Conservation (phyloP, 2,329 filamentous ascomycete species). For the Colletotrichum sp. region DNA sequence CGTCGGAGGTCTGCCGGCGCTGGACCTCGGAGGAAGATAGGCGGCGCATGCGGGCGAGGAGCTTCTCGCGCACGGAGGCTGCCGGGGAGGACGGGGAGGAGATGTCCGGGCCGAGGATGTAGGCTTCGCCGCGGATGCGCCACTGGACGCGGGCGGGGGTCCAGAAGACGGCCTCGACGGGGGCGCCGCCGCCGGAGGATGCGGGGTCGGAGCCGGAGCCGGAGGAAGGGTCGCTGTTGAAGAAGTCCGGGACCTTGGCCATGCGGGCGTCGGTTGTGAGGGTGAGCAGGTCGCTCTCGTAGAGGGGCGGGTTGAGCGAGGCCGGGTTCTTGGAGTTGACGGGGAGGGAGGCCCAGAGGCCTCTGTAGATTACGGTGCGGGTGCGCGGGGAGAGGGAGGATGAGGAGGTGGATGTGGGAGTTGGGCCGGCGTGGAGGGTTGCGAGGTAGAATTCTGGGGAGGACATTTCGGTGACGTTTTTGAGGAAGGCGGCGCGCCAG, state of each 20-base stretch:
- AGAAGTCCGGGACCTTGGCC: conserved; percentile 80
- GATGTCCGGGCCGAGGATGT: conserved; percentile 74
- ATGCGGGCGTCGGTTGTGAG: conserved; percentile 91
- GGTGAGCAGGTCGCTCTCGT: conserved; percentile 77
- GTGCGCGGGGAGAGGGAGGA: conserved; percentile 49
- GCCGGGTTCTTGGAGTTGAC: conserved; percentile 76
- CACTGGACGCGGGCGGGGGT: conserved; percentile 77
- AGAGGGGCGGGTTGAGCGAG: conserved; percentile 70
- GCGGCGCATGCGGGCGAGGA: conserved; percentile 68
- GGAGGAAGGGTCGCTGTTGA: conserved; percentile 38
- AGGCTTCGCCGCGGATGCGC: conserved; percentile 80
- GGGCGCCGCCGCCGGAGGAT: conserved; percentile 67
- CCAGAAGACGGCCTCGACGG: conserved; percentile 89
- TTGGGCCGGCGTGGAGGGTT: conserved; percentile 48
- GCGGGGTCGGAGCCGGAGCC: conserved; percentile 40
- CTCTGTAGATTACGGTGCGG: conserved; percentile 84
- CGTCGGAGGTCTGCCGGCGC: conserved; percentile 25
- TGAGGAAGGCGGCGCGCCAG: conserved; percentile 57
- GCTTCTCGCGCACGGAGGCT: conserved; percentile 53
- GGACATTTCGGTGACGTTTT: conserved; percentile 53
- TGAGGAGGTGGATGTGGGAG: neutral
- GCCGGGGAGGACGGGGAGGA: conserved; percentile 29
- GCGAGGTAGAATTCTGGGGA: conserved; percentile 56
- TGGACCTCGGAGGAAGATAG: conserved; percentile 31
- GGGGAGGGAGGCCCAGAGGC: conserved; percentile 79